Conservation (phyloP, 2,329 filamentous ascomycete genomes). For the Cytospora piceicola region DNA sequence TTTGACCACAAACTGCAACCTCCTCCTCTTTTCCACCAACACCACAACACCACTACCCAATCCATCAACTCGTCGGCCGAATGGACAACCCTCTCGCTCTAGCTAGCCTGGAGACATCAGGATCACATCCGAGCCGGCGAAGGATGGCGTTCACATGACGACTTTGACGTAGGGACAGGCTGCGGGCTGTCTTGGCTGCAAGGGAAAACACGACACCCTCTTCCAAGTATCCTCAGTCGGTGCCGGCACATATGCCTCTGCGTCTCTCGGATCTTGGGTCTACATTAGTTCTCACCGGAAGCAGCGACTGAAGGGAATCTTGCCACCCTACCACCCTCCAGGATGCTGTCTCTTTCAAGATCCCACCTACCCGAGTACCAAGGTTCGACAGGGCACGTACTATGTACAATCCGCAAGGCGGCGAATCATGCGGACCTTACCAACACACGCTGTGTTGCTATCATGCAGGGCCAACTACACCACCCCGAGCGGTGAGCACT, state of each 20-base stretch:
- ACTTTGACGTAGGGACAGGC: slow-evolving; percentile 19
- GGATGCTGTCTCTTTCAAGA: background rate
- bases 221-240: background rate
- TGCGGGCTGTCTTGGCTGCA: slow-evolving; percentile 2
- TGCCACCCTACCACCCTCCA: background rate
- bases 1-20: slow-evolving; percentile 14
- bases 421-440: slow-evolving; percentile 2
- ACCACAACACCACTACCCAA: background rate
- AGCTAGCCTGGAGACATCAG: slow-evolving; percentile 6
- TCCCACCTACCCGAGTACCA: background rate
- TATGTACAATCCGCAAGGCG: slow-evolving; percentile 5
- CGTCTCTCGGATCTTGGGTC: background rate
- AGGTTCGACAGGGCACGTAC: background rate
- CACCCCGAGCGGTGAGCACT: slow-evolving; percentile 17
- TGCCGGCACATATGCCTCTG: background rate
- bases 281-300: background rate
- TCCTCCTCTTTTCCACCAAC: background rate
- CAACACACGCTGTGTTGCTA: background rate
- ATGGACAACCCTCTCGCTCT: background rate
- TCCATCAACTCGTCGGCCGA: slow-evolving; percentile 11
- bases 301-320: background rate
- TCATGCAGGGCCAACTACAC: slow-evolving; percentile 21
- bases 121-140: slow-evolving; percentile 4
- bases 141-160: slow-evolving; percentile 5
- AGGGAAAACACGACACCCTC: slow-evolving; percentile 10